These are phyloP conservation scores for Penicillium cataractarum DNA, from an alignment of 495 filamentous ascomycete genomes.

Conservation along the genomic window DNA sequence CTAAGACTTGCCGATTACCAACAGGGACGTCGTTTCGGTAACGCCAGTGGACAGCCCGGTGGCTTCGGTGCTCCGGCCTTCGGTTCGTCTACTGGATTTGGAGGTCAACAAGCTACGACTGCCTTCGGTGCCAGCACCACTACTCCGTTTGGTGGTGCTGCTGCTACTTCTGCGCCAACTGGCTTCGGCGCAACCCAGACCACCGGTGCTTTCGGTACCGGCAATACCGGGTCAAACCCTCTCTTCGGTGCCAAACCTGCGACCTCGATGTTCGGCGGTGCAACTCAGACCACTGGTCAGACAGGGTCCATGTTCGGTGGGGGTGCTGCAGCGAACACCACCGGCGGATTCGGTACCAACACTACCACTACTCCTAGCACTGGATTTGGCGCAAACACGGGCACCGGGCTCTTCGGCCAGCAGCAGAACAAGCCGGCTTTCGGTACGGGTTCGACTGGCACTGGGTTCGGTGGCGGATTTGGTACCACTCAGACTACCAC, in stretches of 20 bases:
- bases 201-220: slow-evolving; percentile 60
- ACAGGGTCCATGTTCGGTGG: slow-evolving; percentile 41
- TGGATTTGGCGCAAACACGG: slow-evolving; percentile 25
- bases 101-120: slow-evolving; percentile 39
- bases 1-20: slow-evolving; percentile 87
- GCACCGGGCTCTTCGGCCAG: slow-evolving; percentile 53
- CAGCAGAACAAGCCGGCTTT: slow-evolving; percentile 47
- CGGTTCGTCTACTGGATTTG: slow-evolving; percentile 43
- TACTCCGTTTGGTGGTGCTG: slow-evolving; percentile 56
- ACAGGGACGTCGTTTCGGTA: slow-evolving; percentile 80
- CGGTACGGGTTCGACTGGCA: slow-evolving; percentile 40
- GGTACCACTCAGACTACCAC: slow-evolving; percentile 40
- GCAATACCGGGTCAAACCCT: slow-evolving; percentile 34
- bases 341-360: slow-evolving; percentile 39
- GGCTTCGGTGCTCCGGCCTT: slow-evolving; percentile 71
- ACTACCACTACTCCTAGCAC: slow-evolving; percentile 22
- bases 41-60: slow-evolving; percentile 76
- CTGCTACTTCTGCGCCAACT: slow-evolving; percentile 46
- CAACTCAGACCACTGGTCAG: slow-evolving; percentile 33
- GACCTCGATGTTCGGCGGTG: slow-evolving; percentile 43
- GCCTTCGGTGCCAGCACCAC: slow-evolving; percentile 56
- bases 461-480: slow-evolving; percentile 40
- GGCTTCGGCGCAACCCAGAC: slow-evolving; percentile 54
- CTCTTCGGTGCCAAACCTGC: slow-evolving; percentile 47
- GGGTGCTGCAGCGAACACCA: slow-evolving; percentile 32